Conservation (phyloP, 371 early-diverging fungal genomes). For the Lichtheimia ornata region DNA sequence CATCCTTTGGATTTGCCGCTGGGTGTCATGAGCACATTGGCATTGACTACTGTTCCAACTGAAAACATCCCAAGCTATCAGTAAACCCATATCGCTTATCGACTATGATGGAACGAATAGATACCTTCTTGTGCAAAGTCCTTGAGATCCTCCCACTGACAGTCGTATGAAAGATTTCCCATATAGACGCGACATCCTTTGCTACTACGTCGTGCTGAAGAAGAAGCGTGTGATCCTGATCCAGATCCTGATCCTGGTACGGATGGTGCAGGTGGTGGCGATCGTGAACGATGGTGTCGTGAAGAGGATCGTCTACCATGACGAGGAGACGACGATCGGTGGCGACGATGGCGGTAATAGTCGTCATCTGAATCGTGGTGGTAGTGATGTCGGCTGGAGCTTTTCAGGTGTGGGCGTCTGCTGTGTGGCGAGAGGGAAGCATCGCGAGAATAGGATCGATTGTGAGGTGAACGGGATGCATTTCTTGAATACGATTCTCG, state of each 20-base stretch:
- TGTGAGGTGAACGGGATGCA: background rate
- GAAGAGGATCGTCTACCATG: constrained; percentile 13
- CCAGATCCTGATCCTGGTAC: constrained; percentile 1
- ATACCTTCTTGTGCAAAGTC: constrained; percentile 82
- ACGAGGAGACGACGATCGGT: constrained; percentile 10
- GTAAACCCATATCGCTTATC: background rate
- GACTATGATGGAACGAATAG: background rate
- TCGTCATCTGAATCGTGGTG: constrained; percentile 6
- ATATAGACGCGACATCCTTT: constrained; percentile 59
- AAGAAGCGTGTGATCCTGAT: no score
- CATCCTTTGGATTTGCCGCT: constrained; percentile 70
- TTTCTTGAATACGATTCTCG: no score
- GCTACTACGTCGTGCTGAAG: constrained; percentile 6
- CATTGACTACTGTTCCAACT: constrained; percentile 75
- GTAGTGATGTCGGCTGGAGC: constrained; percentile 4
- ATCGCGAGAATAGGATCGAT: constrained; percentile 11
- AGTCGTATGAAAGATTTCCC: constrained; percentile 68
- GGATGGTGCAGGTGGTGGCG: constrained; percentile 15
- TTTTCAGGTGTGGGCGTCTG: background rate
- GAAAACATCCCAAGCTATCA: background rate
- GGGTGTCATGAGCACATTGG: constrained; percentile 62
- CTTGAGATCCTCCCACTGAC: constrained; percentile 64
- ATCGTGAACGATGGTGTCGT: constrained; percentile 8
- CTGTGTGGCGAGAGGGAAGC: constrained; percentile 5
- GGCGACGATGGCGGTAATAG: constrained; percentile 5